Percentiles rank a stretch among this genome's conserved stretches.
These are phyloP conservation scores for Blastobotrys muscicola DNA, from an alignment of 805 yeast species.

Conservation along the genomic window DNA sequence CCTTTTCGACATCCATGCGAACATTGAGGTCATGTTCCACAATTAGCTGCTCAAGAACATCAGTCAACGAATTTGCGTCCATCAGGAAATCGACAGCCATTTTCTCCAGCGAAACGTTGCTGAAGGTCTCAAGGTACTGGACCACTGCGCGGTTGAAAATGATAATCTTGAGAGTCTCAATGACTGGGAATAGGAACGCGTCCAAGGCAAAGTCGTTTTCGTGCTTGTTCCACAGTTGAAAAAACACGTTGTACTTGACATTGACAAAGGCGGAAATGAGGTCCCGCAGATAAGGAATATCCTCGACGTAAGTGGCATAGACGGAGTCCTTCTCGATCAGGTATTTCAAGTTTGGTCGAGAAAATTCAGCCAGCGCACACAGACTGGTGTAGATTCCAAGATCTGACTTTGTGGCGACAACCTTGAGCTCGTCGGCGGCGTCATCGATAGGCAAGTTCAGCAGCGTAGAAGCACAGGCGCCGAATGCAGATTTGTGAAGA, in stretches of 20 bases:
- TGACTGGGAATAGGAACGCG: slow-evolving; percentile 4
- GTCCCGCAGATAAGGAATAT: not conserved
- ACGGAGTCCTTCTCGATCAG: slow-evolving; percentile 11
- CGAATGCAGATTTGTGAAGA: no score
- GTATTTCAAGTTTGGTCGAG: slow-evolving; percentile 9
- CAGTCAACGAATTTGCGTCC: not conserved
- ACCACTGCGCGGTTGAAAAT: slow-evolving; percentile 6
- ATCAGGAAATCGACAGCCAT: slow-evolving; percentile 6
- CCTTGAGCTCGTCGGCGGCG: not conserved
- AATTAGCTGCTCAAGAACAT: slow-evolving; percentile 5
- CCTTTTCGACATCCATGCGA: slow-evolving; percentile 1
- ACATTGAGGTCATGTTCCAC: not conserved
- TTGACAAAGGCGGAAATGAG: slow-evolving; percentile 5
- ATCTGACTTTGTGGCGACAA: not conserved
- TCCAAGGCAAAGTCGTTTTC: slow-evolving; percentile 6
- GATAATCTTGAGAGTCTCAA: not conserved
- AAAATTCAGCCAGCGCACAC: slow-evolving; percentile 12
- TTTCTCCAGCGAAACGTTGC: slow-evolving; percentile 1
- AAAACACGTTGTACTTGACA: slow-evolving; percentile 5
- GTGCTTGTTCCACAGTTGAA: slow-evolving; percentile 4
- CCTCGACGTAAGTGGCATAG: slow-evolving; percentile 3
- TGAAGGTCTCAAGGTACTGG: slow-evolving; percentile 8
- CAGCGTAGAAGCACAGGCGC: no score
- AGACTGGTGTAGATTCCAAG: slow-evolving; percentile 10
- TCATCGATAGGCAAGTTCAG: not conserved